Percentiles rank a stretch among this genome's conserved stretches.
These are phyloP conservation scores for Chalciporus piperatus DNA, from an alignment of 768 basidiomycete species.

Conservation along the genomic window DNA sequence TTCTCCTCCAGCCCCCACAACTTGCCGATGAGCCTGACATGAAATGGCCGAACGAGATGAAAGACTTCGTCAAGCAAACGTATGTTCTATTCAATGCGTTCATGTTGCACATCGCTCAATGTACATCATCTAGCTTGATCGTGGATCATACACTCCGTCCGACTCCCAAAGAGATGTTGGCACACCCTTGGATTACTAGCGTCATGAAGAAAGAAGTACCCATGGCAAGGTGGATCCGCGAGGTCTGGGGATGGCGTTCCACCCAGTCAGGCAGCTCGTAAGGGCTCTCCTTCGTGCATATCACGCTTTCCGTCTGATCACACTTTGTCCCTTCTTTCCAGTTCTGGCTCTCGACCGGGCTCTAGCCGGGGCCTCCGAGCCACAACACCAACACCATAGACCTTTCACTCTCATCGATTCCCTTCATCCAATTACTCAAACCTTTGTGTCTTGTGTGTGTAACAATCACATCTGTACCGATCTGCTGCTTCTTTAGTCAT, in stretches of 20 bases:
- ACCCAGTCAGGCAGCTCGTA: conserved; percentile 29
- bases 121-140: conserved; percentile 51
- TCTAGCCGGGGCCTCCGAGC: conserved; percentile 29
- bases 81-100: conserved; percentile 36
- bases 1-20: conserved; percentile 61
- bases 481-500: conserved; percentile 7
- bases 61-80: conserved; percentile 87
- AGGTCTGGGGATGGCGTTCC: conserved; percentile 78
- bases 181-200: conserved; percentile 78
- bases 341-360: conserved; percentile 26
- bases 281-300: conserved; percentile 1
- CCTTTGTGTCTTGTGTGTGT: conserved; percentile 17
- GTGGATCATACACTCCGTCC: conserved; percentile 69
- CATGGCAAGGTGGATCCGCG: conserved; percentile 86
- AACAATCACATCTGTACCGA: conserved; percentile 21
- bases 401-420: background rate
- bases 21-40: conserved; percentile 68
- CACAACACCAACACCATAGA: conserved; percentile 23
- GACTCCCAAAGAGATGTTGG: conserved; percentile 77
- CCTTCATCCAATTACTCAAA: background rate
- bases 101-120: conserved; percentile 2
- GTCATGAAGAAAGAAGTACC: conserved; percentile 80
- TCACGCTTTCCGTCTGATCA: background rate
- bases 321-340: conserved; percentile 1
- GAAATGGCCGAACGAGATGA: conserved; percentile 80